A percentile compares a stretch with the other conserved stretches of the same genome.
These are phyloP conservation scores for Fusarium mangiferae DNA, from an alignment of 2,329 filamentous ascomycete species.

Conservation along the genomic window DNA sequence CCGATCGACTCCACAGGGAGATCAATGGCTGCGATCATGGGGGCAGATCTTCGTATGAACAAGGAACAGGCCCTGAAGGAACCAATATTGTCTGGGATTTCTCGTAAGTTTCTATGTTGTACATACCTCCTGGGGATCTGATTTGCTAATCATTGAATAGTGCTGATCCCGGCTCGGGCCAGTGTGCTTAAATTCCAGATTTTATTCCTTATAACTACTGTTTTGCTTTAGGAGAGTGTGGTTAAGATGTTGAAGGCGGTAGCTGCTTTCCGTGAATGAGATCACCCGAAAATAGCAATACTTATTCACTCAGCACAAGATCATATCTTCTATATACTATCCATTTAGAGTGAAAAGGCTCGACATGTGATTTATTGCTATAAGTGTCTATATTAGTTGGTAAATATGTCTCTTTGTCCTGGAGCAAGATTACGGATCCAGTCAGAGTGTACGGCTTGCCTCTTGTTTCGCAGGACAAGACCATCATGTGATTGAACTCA, in stretches of 20 bases:
- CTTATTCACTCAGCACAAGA: neutral
- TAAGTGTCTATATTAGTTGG: neutral
- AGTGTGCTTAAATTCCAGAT: neutral
- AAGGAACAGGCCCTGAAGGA: neutral
- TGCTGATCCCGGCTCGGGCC: neutral
- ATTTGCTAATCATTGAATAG: neutral
- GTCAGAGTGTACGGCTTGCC: neutral
- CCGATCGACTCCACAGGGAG: neutral
- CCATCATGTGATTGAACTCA: neutral
- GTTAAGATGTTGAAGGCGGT: neutral
- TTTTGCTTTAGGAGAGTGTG: neutral
- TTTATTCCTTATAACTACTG: accelerated
- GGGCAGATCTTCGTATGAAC: neutral
- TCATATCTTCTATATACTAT: neutral
- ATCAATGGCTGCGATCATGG: neutral
- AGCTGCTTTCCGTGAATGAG: neutral
- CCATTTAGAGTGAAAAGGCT: neutral
- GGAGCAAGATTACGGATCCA: neutral
- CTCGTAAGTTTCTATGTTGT: neutral
- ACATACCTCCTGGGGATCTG: neutral
- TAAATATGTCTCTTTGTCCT: neutral
- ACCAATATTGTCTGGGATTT: neutral
- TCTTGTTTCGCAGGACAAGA: neutral
- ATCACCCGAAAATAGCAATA: neutral
- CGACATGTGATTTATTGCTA: neutral